Percentiles rank a stretch among this genome's conserved stretches.
These are phyloP conservation scores for Pseudogymnoascus pannorum DNA, from an alignment of 2,329 filamentous ascomycete genomes.

Conservation along the genomic window DNA sequence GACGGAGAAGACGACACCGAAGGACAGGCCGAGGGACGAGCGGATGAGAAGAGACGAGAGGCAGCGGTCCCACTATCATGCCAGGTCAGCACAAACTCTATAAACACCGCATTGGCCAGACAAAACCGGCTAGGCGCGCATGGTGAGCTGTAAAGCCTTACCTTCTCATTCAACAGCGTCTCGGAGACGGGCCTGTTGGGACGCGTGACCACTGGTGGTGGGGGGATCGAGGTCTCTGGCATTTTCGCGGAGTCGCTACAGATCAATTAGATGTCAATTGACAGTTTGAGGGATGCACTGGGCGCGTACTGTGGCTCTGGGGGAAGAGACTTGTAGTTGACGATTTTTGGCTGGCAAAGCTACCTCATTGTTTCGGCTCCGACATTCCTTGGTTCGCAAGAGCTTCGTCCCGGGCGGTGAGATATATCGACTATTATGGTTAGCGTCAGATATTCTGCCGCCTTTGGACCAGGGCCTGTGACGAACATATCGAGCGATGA, in stretches of 20 bases:
- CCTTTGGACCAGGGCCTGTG: not conserved
- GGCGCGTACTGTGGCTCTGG: conserved; percentile 6
- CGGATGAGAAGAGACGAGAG: conserved; percentile 96
- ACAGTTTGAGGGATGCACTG: not conserved
- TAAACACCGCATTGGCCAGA: conserved; percentile 2
- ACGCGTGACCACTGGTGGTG: conserved; percentile 61
- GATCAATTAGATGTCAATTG: conserved; percentile 2
- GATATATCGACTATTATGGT: not conserved
- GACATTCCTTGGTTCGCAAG: conserved; percentile 2
- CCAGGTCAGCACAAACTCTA: not conserved
- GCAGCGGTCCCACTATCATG: conserved; percentile 86
- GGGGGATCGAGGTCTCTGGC: conserved; percentile 40
- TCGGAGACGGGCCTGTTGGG: conserved; percentile 81
- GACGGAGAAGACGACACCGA: conserved; percentile 97
- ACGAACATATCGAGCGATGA: not conserved
- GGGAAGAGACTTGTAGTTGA: not conserved
- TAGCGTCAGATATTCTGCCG: not conserved
- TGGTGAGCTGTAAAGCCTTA: conserved; percentile 32
- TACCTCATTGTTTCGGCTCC: conserved; percentile 8
- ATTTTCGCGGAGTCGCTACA: not conserved
- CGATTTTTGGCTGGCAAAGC: conserved; percentile 8
- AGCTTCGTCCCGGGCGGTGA: conserved; percentile 4
- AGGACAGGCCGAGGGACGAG: conserved; percentile 89
- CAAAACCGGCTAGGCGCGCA: not conserved
- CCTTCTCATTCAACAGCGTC: conserved; percentile 98